Conservation (phyloP, 306 rosid species). For the Senna tora region DNA sequence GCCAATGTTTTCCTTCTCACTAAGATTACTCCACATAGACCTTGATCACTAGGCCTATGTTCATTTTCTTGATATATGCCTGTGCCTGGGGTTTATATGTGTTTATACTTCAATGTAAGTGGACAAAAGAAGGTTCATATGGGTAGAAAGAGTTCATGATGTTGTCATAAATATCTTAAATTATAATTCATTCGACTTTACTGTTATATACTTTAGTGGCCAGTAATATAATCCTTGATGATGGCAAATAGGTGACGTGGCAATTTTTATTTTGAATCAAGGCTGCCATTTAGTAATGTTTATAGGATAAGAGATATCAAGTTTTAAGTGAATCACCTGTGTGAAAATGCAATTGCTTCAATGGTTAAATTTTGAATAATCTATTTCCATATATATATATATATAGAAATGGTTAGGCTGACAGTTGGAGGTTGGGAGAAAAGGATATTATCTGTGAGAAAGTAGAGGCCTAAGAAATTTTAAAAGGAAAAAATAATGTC, state of each 20-base stretch:
- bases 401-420: slow-evolving; percentile 3
- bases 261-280: neutral
- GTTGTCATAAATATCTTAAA: neutral
- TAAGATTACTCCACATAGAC: slow-evolving; percentile 12
- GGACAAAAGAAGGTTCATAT: slow-evolving; percentile 18
- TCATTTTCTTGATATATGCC: slow-evolving; percentile 25
- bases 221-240: slow-evolving; percentile 18
- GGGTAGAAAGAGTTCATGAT: slow-evolving; percentile 23
- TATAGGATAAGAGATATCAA: neutral
- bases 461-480: slow-evolving; percentile 7
- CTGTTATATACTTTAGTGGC: slow-evolving; percentile 30
- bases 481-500: neutral
- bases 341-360: slow-evolving; percentile 17
- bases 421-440: slow-evolving; percentile 14
- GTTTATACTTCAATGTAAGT: neutral
- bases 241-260: neutral
- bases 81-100: slow-evolving; percentile 13
- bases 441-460: neutral
- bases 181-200: neutral
- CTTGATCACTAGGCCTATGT: slow-evolving; percentile 26
- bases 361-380: slow-evolving; percentile 24
- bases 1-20: slow-evolving; percentile 5
- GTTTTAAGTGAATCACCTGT: slow-evolving; percentile 23
- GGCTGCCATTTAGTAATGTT: slow-evolving; percentile 2
- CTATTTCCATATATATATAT: neutral